Percentiles rank a stretch among this genome's conserved stretches.
phyloP scores from a whole-genome alignment of 306 rosid genomes.

The Cajanus cajan region DNA sequence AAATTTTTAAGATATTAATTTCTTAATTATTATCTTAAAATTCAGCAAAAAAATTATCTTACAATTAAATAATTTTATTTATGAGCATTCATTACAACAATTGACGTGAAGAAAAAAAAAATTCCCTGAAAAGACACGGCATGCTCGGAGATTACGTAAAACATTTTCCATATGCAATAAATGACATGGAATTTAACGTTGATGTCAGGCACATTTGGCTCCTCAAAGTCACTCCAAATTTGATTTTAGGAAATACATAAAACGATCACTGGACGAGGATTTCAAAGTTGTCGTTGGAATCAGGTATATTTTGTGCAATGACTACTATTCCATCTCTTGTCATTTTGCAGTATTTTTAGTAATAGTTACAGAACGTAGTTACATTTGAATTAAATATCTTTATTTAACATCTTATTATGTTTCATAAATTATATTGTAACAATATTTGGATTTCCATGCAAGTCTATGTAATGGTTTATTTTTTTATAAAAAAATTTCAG shows the following conservation, averaged over 20 bases:
- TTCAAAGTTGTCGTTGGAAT: slow-evolving; percentile 90
- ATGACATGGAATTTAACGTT: not conserved
- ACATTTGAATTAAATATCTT: no score
- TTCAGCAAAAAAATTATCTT: no score
- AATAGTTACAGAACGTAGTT: no score
- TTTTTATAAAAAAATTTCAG: slow-evolving; percentile 30
- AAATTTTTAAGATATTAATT: no score
- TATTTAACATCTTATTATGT: no score
- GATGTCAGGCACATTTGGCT: slow-evolving; percentile 81
- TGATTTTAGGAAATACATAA: slow-evolving; percentile 76
- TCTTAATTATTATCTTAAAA: no score
- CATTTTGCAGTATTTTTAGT: not conserved
- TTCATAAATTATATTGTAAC: no score
- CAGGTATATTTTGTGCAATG: slow-evolving; percentile 58
- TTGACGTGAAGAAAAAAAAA: not conserved
- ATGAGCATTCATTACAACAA: no score
- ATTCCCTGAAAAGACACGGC: not conserved
- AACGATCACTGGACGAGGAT: slow-evolving; percentile 83
- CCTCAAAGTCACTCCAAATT: slow-evolving; percentile 75
- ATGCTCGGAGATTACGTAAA: not conserved
- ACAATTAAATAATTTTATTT: no score
- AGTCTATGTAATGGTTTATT: not conserved
- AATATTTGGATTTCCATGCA: not conserved
- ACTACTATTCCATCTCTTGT: not conserved
- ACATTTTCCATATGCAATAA: not conserved